Evolutionary conservation across 1,284 basidiomycete genomes (phyloP), one percentile per base, ranked within the genome.

Genomic region (Cutaneotrichosporon cavernicola): DNA sequence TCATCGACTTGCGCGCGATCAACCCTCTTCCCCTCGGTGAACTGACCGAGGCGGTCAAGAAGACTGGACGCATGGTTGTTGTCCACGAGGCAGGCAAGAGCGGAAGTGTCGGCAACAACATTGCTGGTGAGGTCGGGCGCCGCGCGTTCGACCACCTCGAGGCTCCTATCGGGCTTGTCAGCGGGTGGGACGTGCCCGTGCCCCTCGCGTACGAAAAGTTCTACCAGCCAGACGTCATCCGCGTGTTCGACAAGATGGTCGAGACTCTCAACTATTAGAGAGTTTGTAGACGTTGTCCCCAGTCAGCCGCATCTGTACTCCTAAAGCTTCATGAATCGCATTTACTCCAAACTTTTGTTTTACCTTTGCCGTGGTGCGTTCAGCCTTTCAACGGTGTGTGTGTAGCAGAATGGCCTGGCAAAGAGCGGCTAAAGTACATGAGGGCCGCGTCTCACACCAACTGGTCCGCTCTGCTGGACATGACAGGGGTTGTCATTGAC

Each of bases 1-100:
- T 97, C 5, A 94, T 97, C 69, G 94, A 97, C 80, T 79, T 97
- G 65, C 85, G 93, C 26, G 92, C 92, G 0, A 89, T 97, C 69
- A 81, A 95, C 34, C 94, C 94, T 0, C 92, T 92, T 88, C 95
- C 97, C 71, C 83, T 91, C 14, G 86, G 90, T 56, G 88, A 87
- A 0, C 81, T 96, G 40, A 83, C 86, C n/a, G 87, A 90, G 75
- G 91, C 90, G 69, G 91, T 95, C 22, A 85, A 85, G 63, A 86
- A 88, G 66, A 95, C 92, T 0, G 90, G 92, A 0, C 82, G 92
- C 31, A 83, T 93, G 62, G 87, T 96, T n/a, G 84, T 96, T 57
- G 91, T 95, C 13, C 93, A 96, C 73, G 92, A 96, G 79, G 93
- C 93, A 4, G 88, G 91, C 2, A 85, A 87, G 73, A 91, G 89